Base-by-base conservation (phyloP, 1,139 yeast species). In the Yamadazyma aaseri region DNA sequence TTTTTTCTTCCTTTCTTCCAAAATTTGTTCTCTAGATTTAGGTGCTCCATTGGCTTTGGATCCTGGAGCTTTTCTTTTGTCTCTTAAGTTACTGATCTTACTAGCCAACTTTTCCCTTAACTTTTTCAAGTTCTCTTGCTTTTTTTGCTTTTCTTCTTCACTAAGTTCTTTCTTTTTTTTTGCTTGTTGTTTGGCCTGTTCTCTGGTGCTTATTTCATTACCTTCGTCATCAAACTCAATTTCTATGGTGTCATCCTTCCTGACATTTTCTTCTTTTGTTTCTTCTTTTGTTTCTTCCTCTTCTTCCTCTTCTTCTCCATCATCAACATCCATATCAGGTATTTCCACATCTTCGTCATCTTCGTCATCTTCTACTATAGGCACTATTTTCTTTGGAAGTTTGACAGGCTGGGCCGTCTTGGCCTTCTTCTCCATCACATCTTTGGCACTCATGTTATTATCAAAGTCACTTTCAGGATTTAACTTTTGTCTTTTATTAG, bases 51-150 rank as follows among this genome's bases (percentile, higher is more conserved):
- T 70, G 11, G 72, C 79, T 29, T 78, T 82, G 0, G 92, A 66
- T 1, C 97, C 97, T 1, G 94, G 94, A 0, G 97, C 98, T 52
- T 84, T 90, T 53, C 99, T 79, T 58, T 78, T 85, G 39, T 83
- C 92, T 47, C 81, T 79, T 60, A 92, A 56, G 18, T 61, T 68
- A 40, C 69, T 76, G 45, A 92, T 90, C 56, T 81, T 86, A 14
- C 74, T 74, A 21, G 92, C 81, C 34, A 92, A 71, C 56, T 83
- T 80, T 18, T 77, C 80, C 49, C 87, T 75, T 41, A 92, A 71
- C 44, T 76, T 82, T 6, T 73, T 73, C 37, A 86, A 65, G 34
- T 81, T 79, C 47, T 74, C 76, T 44, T 75, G 67, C 39, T 63
- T 74, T 42, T 67, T 70, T 40, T 60, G 58, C 40, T 71, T 62